Base-by-base conservation (phyloP, 2,329 filamentous ascomycete genomes). In the Colletotrichum zoysiae region DNA sequence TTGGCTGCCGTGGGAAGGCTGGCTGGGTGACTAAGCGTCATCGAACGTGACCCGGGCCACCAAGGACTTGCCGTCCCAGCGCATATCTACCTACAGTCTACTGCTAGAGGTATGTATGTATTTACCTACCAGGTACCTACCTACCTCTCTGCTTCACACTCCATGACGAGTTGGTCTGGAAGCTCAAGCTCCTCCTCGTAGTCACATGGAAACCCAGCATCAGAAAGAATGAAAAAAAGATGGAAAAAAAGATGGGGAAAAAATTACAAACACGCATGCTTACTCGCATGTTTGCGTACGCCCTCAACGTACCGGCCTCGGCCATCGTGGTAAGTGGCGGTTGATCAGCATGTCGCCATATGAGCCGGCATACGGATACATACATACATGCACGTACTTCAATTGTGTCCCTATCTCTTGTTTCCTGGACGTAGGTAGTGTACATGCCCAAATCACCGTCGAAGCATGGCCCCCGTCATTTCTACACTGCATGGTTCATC, bases 1-100 rank as follows among this genome's bases (percentile, higher is more conserved):
- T 87, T 87, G 85, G 85, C 72, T 64, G 35, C 42, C 40, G 30
- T 16, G 60, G 53, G 63, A 60, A 64, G 64, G 65, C 61, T 51
- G 44, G 23, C 61, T 51, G 44, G 23, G 42, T 69, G 61, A 73
- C 65, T 58, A 71, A 70, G 67, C 70, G 1, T n/a, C 57, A 40
- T 40, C 23, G 51, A 58, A 50, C 46, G 57, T 57, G 38, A n/a
- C 18, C 51, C 1, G 50, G 20, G 42, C 5, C 33, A 18, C 35
- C 42, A 68, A 63, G 65, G 11, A 57, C 57, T 33, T 62, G 33
- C 30, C 46, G 44, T 26, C 33, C 59, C 33, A 33, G 35, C 33
- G 35, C 48, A 46, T 46, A n/a, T 23, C 30, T 23, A n/a, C 40
- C 30, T 23, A 18, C 4, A 30, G 30, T 4, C 30, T 30, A 30